Conservation (phyloP, 2,329 filamentous ascomycete genomes). For the Pleomassaria siparia region DNA sequence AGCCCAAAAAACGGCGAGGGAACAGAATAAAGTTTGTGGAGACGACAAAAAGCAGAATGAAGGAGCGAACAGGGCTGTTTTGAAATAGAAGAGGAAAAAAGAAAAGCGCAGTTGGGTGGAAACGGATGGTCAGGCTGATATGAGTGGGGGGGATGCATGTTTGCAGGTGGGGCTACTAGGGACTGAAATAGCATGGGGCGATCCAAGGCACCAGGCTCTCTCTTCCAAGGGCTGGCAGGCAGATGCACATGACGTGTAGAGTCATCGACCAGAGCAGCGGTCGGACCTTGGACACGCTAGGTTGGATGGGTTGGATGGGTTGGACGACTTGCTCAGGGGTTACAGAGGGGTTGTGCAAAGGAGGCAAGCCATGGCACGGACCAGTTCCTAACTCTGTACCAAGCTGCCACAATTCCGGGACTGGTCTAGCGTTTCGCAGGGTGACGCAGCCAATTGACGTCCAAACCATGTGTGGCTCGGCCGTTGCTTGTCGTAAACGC, state of each 20-base stretch:
- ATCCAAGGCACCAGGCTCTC: constrained; percentile 14
- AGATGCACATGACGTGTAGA: constrained; percentile 41
- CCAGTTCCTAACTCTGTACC: constrained; percentile 23
- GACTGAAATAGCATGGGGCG: constrained; percentile 17
- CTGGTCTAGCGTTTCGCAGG: constrained; percentile 21
- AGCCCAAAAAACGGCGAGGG: constrained; percentile 12
- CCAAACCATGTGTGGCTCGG: constrained; percentile 1
- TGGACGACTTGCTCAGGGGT: constrained; percentile 14
- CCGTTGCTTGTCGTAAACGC: constrained; percentile 15
- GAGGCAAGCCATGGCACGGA: constrained; percentile 13
- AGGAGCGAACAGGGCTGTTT: constrained; percentile 14
- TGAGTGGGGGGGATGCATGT: constrained; percentile 27
- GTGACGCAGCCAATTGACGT: constrained; percentile 3
- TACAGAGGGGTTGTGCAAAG: constrained; percentile 5
- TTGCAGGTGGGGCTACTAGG: constrained; percentile 17
- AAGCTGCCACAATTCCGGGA: constrained; percentile 21
- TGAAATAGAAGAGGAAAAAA: constrained; percentile 22
- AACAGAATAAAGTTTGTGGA: constrained; percentile 9
- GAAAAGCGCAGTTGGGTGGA: constrained; percentile 25
- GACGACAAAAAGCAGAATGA: constrained; percentile 9
- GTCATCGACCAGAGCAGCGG: constrained; percentile 20
- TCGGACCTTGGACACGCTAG: constrained; percentile 31
- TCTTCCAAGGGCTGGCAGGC: constrained; percentile 12
- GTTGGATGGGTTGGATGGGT: constrained; percentile 2
- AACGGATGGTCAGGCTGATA: constrained; percentile 27